Conservation (phyloP, 352 stramenopile species). For the Nothophytophthora sp. region DNA sequence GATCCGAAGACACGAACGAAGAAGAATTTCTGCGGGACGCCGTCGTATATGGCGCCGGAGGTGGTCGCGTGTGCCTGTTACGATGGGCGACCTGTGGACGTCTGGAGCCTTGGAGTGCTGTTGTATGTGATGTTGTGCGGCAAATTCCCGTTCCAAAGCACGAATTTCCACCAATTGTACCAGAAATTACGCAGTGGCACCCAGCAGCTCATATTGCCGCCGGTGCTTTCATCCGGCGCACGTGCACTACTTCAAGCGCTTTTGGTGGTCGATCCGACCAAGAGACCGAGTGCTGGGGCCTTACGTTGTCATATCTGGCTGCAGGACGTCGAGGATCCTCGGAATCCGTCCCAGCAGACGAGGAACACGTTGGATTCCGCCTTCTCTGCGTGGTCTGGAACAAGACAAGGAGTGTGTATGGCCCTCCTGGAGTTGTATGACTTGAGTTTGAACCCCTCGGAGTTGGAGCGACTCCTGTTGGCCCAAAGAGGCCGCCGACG, state of each 20-base stretch:
- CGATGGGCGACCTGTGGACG: conserved; percentile 57
- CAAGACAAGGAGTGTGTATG: conserved; percentile 1
- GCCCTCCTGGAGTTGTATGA: conserved; percentile 20
- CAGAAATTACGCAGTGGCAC: conserved; percentile 28
- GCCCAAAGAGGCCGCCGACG: neutral
- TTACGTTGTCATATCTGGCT: conserved; percentile 48
- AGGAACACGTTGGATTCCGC: neutral
- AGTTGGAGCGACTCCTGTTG: neutral
- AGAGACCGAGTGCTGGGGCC: conserved; percentile 32
- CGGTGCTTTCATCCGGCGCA: conserved; percentile 32
- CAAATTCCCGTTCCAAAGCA: conserved; percentile 55
- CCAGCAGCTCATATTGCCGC: conserved; percentile 28
- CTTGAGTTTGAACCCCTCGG: neutral
- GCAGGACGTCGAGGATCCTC: neutral
- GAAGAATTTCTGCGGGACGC: conserved; percentile 72
- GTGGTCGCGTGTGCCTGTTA: conserved; percentile 58
- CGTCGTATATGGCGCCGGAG: conserved; percentile 82
- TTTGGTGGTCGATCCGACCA: conserved; percentile 41
- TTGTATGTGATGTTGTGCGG: conserved; percentile 69
- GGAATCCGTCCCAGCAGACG: neutral
- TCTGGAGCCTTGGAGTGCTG: conserved; percentile 69
- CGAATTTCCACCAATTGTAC: conserved; percentile 35
- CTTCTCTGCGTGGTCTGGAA: conserved; percentile 14
- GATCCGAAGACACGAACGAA: conserved; percentile 20
- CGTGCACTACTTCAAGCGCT: conserved; percentile 49